Evolutionary conservation across 164 flowering plant genomes (phyloP).

Genomic region (Cinnamomum micranthum): DNA sequence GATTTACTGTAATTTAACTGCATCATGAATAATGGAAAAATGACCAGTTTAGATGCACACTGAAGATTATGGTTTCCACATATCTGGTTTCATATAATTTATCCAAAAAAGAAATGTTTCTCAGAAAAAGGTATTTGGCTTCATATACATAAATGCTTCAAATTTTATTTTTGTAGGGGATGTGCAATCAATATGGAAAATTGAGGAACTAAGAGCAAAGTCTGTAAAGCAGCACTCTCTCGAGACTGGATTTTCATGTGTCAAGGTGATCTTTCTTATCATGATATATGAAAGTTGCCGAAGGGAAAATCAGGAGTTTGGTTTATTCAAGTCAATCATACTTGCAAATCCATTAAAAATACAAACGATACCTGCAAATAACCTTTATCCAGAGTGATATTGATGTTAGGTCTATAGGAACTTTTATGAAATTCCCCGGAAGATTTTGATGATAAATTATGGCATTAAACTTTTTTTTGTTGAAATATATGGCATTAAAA

Average conservation of each 20-base stretch:
- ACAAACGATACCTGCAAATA: no score
- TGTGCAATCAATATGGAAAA: conserved; percentile 60
- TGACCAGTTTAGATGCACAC: not conserved
- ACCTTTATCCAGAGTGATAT: no score
- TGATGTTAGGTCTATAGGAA: no score
- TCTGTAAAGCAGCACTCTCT: conserved; percentile 51
- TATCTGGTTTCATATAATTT: not conserved
- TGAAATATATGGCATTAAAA: no score
- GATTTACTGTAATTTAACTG: conserved; percentile 2
- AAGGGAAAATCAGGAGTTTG: not conserved
- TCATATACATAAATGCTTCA: not conserved
- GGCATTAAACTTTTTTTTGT: no score
- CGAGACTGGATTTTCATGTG: conserved; percentile 67
- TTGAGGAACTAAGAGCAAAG: conserved; percentile 71
- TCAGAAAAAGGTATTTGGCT: not conserved
- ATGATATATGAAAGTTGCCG: not conserved
- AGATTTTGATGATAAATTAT: no score
- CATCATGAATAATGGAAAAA: not conserved
- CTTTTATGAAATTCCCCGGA: no score
- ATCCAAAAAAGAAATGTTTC: no score
- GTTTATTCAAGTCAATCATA: no score
- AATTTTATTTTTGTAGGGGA: conserved; percentile 46
- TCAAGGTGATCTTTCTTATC: conserved; percentile 52
- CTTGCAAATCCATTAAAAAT: no score
- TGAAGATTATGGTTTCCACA: not conserved